phyloP scores from a whole-genome alignment of 306 rosid species.

The Geum urbanum region DNA sequence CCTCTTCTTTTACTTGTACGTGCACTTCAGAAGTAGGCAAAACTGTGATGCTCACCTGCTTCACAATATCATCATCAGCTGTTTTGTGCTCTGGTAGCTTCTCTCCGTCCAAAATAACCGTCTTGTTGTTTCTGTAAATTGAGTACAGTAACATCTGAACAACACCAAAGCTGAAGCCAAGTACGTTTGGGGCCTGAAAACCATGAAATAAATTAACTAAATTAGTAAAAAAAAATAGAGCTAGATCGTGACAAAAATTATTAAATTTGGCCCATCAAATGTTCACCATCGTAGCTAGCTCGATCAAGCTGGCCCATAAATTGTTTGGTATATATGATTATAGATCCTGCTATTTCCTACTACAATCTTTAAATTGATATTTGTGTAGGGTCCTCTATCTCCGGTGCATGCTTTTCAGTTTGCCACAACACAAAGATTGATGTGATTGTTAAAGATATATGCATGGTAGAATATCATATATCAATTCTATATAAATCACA shows the following conservation, averaged over 20 bases:
- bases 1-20: conserved; percentile 7
- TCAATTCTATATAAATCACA: background rate
- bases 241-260: background rate
- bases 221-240: background rate
- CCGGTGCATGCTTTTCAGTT: background rate
- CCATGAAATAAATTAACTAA: background rate
- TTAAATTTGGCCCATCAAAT: conserved; percentile 9
- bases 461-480: conserved; percentile 2
- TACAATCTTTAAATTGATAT: background rate
- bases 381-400: background rate
- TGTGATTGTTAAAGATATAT: background rate
- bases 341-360: background rate
- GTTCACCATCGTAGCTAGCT: background rate
- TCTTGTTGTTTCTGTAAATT: conserved; percentile 48
- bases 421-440: background rate
- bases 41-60: conserved; percentile 12
- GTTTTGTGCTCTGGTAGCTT: conserved; percentile 58
- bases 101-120: conserved; percentile 25
- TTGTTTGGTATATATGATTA: background rate
- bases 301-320: background rate
- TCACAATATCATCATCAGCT: conserved; percentile 32
- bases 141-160: conserved; percentile 68
- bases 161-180: conserved; percentile 69
- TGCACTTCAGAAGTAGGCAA: conserved; percentile 19
- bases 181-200: conserved; percentile 77